phyloP scores from a whole-genome alignment of 192 early-diverging fungal genomes.

The Coemansia nantahalensis region DNA sequence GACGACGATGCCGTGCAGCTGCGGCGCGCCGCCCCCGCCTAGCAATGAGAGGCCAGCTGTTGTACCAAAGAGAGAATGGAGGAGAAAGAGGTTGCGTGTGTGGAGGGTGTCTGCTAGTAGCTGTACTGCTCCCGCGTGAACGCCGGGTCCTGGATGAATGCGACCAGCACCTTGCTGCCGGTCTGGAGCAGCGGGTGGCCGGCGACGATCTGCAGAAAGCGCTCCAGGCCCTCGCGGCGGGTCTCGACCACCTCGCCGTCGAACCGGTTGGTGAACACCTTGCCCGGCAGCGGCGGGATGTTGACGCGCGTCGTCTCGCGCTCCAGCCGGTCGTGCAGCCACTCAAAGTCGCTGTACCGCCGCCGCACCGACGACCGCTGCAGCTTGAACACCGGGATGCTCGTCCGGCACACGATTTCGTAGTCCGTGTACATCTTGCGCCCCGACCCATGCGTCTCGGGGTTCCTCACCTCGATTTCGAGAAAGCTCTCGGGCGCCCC shows the following conservation, averaged over 20 bases:
- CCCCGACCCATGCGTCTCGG: slow-evolving; percentile 62
- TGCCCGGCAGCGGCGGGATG: slow-evolving; percentile 93
- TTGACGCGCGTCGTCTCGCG: slow-evolving; percentile 89
- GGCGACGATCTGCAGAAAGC: slow-evolving; percentile 94
- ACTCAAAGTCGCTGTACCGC: slow-evolving; percentile 98
- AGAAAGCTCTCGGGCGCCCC: slow-evolving; percentile 96
- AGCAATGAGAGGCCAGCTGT: too few relatives aligned
- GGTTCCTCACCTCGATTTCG: slow-evolving; percentile 91
- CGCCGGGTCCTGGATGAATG: slow-evolving; percentile 93
- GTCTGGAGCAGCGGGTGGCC: slow-evolving; percentile 98
- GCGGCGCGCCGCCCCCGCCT: too few relatives aligned
- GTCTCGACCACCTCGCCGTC: slow-evolving; percentile 94
- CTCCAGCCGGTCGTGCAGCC: slow-evolving; percentile 94
- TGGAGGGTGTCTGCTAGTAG: too few relatives aligned
- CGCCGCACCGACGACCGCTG: slow-evolving; percentile 79
- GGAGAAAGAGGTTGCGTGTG: too few relatives aligned
- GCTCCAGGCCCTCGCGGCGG: slow-evolving; percentile 84
- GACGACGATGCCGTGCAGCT: background rate
- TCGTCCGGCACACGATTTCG: slow-evolving; percentile 92
- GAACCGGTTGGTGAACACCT: slow-evolving; percentile 95
- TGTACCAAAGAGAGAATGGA: too few relatives aligned
- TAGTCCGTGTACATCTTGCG: slow-evolving; percentile 92
- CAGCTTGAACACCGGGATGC: slow-evolving; percentile 95
- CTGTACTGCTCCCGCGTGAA: slow-evolving; percentile 75
- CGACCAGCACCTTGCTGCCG: slow-evolving; percentile 87